A percentile compares a stretch with the other conserved stretches of the same genome.
phyloP scores from a whole-genome alignment of 257 asterid genomes.

The Solanum raphanifolium region DNA sequence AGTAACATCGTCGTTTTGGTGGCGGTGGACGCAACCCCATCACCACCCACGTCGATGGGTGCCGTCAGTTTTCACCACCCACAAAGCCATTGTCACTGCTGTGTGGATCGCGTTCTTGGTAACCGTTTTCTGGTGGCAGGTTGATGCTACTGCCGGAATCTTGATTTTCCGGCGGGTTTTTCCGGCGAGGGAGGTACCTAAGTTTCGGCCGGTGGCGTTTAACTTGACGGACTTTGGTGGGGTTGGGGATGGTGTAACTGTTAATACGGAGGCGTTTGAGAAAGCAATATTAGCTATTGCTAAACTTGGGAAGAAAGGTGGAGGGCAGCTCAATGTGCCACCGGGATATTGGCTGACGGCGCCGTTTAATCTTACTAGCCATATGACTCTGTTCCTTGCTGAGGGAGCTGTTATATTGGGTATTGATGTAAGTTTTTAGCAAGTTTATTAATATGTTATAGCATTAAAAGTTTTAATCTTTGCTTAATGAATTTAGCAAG shows the following conservation, averaged over 20 bases:
- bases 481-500: neutral
- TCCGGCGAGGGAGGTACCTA: slow-evolving; percentile 16
- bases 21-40: slow-evolving; percentile 12
- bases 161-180: slow-evolving; percentile 22
- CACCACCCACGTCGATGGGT: slow-evolving; percentile 24
- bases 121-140: slow-evolving; percentile 30
- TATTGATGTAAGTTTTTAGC: slow-evolving; percentile 24
- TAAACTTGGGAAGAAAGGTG: slow-evolving; percentile 31
- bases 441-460: neutral
- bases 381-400: slow-evolving; percentile 42
- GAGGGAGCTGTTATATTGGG: slow-evolving; percentile 45
- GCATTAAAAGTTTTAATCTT: neutral
- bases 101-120: slow-evolving; percentile 30
- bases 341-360: slow-evolving; percentile 43
- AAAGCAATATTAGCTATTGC: slow-evolving; percentile 30
- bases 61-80: slow-evolving; percentile 18
- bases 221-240: slow-evolving; percentile 46
- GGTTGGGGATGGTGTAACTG: slow-evolving; percentile 36
- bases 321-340: slow-evolving; percentile 49
- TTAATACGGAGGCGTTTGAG: slow-evolving; percentile 37
- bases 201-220: slow-evolving; percentile 27
- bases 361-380: slow-evolving; percentile 46
- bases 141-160: slow-evolving; percentile 16
- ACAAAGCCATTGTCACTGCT: slow-evolving; percentile 15
- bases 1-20: slow-evolving; percentile 7